Percentiles rank a stretch among this genome's conserved stretches.
Evolutionary conservation across 78 protist genomes (phyloP).

Genomic region (Speleostelium caveatum): DNA sequence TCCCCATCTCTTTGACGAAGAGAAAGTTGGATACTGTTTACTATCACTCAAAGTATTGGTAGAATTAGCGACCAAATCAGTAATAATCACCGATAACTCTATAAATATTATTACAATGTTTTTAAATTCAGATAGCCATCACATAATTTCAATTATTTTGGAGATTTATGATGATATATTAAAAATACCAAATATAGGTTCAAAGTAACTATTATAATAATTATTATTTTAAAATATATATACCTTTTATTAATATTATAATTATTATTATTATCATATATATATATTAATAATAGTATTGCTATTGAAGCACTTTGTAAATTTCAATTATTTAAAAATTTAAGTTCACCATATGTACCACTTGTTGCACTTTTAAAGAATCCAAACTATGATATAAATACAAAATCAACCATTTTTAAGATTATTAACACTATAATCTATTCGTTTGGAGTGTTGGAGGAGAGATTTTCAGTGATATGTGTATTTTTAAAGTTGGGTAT

Average conservation of each 20-base stretch:
- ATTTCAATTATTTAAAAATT: neutral
- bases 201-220: neutral
- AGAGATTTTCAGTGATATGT: conserved; percentile 19
- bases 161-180: conserved; percentile 25
- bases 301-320: neutral
- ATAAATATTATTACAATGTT: conserved; percentile 16
- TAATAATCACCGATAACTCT: neutral
- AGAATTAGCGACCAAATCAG: conserved; percentile 23
- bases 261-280: too few species aligned
- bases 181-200: conserved; percentile 1
- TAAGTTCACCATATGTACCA: conserved; percentile 21
- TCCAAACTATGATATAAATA: neutral
- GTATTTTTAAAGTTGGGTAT: conserved; percentile 16
- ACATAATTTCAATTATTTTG: conserved; percentile 18
- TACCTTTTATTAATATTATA: neutral
- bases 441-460: conserved; percentile 13
- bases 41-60: neutral
- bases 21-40: conserved; percentile 37
- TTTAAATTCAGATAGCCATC: conserved; percentile 17
- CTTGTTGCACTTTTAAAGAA: conserved; percentile 19
- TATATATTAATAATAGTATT: neutral
- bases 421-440: conserved; percentile 16
- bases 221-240: neutral
- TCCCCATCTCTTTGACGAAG: conserved; percentile 1
- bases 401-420: conserved; percentile 20